Conservation (phyloP, 371 early-diverging fungal species). For the Lichtheimia hyalospora region DNA sequence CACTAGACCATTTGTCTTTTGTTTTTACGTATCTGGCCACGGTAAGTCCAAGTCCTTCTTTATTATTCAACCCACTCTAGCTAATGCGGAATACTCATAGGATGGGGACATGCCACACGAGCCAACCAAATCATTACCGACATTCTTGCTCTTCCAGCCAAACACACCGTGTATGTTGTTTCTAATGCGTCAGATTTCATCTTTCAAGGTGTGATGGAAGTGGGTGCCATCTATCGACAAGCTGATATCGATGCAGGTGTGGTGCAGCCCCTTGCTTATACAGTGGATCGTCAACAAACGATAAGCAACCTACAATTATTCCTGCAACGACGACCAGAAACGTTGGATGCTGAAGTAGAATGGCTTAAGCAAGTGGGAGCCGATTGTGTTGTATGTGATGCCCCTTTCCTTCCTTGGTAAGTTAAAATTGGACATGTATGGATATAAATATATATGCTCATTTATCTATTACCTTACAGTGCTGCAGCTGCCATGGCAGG, state of each 20-base stretch:
- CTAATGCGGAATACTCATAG: conserved; percentile 28
- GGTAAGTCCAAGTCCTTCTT: conserved; percentile 31
- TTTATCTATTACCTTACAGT: conserved; percentile 23
- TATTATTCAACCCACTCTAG: not conserved
- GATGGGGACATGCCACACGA: conserved; percentile 73
- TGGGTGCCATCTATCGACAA: conserved; percentile 62
- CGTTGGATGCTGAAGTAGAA: conserved; percentile 46
- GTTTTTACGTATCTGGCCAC: conserved; percentile 73
- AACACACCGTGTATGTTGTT: conserved; percentile 63
- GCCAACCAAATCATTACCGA: conserved; percentile 62
- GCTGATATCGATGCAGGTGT: conserved; percentile 70
- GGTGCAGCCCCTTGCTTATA: conserved; percentile 71
- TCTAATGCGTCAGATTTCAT: conserved; percentile 68
- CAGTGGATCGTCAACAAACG: conserved; percentile 63
- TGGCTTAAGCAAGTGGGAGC: conserved; percentile 58
- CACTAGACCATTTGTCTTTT: conserved; percentile 43
- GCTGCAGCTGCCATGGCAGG: conserved; percentile 59
- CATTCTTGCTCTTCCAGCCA: conserved; percentile 53
- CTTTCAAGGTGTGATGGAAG: conserved; percentile 59
- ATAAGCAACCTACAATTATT: conserved; percentile 49
- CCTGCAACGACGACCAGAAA: conserved; percentile 45
- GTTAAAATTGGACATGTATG: not conserved
- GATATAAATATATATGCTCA: not conserved
- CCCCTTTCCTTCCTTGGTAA: conserved; percentile 71
- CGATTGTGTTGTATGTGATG: conserved; percentile 71